A percentile compares a stretch with the other conserved stretches of the same genome.
Conservation (phyloP, 2,329 filamentous ascomycete genomes). For the Ustulina deusta region DNA sequence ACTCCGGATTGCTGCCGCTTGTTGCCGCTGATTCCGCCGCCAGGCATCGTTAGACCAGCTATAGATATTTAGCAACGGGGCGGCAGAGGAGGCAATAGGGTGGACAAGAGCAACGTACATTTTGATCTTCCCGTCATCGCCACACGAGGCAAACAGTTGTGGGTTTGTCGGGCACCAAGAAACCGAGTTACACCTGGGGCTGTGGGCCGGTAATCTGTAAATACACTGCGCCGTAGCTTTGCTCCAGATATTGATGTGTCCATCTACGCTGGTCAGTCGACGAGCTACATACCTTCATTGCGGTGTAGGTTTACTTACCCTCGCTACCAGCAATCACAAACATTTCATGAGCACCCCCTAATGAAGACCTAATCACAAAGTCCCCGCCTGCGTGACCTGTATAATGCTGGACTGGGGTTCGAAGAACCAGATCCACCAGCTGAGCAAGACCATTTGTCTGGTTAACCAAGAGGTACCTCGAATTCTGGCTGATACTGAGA, state of each 20-base stretch:
- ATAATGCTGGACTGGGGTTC: constrained; percentile 79
- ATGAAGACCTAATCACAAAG: constrained; percentile 83
- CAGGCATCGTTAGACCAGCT: constrained; percentile 57
- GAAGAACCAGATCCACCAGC: constrained; percentile 80
- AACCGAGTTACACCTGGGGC: constrained; percentile 83
- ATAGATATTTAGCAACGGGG: constrained; percentile 38
- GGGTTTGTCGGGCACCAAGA: constrained; percentile 89
- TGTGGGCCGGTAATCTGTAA: constrained; percentile 80
- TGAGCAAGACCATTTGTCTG: constrained; percentile 81
- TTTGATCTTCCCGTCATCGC: constrained; percentile 85
- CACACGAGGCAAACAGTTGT: constrained; percentile 88
- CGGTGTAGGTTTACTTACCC: constrained; percentile 63
- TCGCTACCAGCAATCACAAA: constrained; percentile 94
- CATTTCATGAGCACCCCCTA: constrained; percentile 91
- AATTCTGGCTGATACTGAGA: constrained; percentile 84
- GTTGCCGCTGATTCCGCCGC: constrained; percentile 37
- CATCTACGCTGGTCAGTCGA: constrained; percentile 57
- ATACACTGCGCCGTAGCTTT: constrained; percentile 82
- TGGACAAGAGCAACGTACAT: constrained; percentile 71
- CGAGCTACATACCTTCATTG: background rate
- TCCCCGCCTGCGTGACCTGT: constrained; percentile 79
- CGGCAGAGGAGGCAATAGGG: background rate
- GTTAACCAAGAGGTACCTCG: constrained; percentile 84
- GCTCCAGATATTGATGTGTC: constrained; percentile 88
- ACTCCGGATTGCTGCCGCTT: constrained; percentile 37